Evolutionary conservation across 176 grass and related monocot genomes (phyloP).

Genomic region (Eragrostis nindensis): DNA sequence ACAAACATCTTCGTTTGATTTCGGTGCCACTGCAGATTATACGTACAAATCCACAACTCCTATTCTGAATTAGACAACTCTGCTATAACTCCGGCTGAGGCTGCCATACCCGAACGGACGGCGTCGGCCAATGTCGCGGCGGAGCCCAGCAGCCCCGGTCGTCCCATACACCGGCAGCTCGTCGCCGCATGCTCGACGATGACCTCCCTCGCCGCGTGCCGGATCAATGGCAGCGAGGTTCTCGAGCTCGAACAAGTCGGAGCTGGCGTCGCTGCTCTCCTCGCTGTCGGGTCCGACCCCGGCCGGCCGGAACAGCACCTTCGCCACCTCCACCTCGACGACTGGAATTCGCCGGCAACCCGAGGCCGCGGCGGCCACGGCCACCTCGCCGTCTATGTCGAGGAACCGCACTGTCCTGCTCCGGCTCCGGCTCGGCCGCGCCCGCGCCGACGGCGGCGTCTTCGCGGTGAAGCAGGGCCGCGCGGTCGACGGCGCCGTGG

Average conservation of each 20-base stretch:
- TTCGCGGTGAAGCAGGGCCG: constrained; percentile 67
- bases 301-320: constrained; percentile 29
- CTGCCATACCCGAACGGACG: constrained; percentile 29
- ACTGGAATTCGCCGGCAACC: constrained; percentile 41
- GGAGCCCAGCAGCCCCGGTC: constrained; percentile 41
- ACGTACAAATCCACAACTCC: too few species aligned
- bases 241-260: constrained; percentile 87
- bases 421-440: constrained; percentile 44
- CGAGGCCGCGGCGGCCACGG: constrained; percentile 30
- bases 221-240: constrained; percentile 47
- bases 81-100: constrained; percentile 39
- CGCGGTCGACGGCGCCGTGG: constrained; percentile 63
- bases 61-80: background rate
- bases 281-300: constrained; percentile 18
- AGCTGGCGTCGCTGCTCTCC: constrained; percentile 74
- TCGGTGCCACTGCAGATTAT: too few species aligned
- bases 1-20: too few species aligned
- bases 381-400: constrained; percentile 43
- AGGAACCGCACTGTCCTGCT: constrained; percentile 52
- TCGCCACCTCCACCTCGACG: constrained; percentile 50
- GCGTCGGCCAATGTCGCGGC: constrained; percentile 14
- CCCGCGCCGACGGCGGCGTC: constrained; percentile 48
- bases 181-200: constrained; percentile 33
- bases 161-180: constrained; percentile 89
- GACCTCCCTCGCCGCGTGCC: background rate